A percentile compares a stretch with the other conserved stretches of the same genome.
phyloP scores from a whole-genome alignment of 495 filamentous ascomycete genomes.

The Lasiosphaeria miniovina region DNA sequence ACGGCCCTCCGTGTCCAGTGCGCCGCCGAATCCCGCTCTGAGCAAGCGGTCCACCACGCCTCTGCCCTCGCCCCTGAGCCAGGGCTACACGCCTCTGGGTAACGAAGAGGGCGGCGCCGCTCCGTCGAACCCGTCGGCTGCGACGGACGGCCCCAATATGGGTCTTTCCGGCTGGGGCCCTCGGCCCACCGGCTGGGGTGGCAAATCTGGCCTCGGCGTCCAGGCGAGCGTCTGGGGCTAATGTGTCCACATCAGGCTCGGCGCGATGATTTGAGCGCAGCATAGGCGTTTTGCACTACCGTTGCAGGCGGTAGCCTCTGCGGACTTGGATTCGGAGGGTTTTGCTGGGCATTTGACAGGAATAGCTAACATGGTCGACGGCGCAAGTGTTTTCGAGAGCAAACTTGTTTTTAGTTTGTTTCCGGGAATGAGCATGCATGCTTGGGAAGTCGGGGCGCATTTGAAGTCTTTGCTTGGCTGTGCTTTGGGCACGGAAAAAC shows the following conservation, averaged over 20 bases:
- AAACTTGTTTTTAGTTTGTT: neutral
- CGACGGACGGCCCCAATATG: conserved; percentile 38
- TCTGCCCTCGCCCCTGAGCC: conserved; percentile 82
- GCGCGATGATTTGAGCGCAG: no score
- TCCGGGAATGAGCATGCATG: conserved; percentile 1
- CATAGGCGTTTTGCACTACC: neutral
- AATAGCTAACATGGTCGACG: neutral
- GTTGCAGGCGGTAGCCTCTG: conserved; percentile 8
- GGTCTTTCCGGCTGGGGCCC: conserved; percentile 62
- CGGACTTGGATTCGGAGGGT: conserved; percentile 13
- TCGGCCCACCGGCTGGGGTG: conserved; percentile 71
- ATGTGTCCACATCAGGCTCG: conserved; percentile 10
- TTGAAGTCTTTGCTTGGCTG: conserved; percentile 1
- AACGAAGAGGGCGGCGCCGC: conserved; percentile 36
- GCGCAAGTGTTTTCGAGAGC: neutral
- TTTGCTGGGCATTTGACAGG: neutral
- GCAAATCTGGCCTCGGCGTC: conserved; percentile 64
- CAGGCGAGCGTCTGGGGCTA: conserved; percentile 79
- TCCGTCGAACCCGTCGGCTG: conserved; percentile 37
- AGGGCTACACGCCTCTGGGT: conserved; percentile 60
- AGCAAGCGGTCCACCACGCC: conserved; percentile 89
- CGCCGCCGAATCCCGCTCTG: conserved; percentile 62
- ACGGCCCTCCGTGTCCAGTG: conserved; percentile 58
- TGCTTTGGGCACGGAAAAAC: neutral
- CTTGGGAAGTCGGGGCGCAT: neutral